A percentile compares a stretch with the other conserved stretches of the same genome.
Conservation (phyloP, 2,329 filamentous ascomycete species). For the Calonectria pseudoreteaudii region DNA sequence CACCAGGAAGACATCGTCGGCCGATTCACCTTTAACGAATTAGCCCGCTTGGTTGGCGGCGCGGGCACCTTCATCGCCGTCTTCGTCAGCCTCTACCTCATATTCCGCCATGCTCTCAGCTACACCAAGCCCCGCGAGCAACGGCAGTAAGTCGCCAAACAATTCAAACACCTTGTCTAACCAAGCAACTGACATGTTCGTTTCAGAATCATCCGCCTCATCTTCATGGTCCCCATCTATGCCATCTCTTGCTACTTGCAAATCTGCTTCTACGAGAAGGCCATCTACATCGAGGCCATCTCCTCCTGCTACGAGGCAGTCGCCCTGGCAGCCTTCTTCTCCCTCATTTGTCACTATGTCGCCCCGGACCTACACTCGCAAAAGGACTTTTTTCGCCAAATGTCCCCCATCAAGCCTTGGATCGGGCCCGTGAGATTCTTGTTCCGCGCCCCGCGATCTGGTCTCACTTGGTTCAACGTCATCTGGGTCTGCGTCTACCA, state of each 20-base stretch:
- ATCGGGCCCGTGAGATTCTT: constrained; percentile 77
- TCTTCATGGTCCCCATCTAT: constrained; percentile 90
- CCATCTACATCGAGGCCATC: constrained; percentile 83
- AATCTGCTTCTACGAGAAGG: constrained; percentile 79
- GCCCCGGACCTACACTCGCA: constrained; percentile 82
- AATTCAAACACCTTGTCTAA: not conserved
- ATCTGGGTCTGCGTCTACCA: constrained; percentile 87
- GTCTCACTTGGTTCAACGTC: constrained; percentile 91
- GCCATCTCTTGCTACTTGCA: constrained; percentile 79
- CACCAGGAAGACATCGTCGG: constrained; percentile 52
- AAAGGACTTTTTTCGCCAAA: constrained; percentile 81
- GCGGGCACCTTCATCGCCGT: constrained; percentile 62
- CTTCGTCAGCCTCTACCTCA: constrained; percentile 66
- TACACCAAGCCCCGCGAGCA: constrained; percentile 72
- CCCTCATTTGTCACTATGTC: constrained; percentile 83
- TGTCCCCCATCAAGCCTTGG: constrained; percentile 77
- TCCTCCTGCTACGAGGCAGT: constrained; percentile 92
- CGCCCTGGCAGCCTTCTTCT: constrained; percentile 88
- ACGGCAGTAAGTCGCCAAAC: constrained; percentile 60
- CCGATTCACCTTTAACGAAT: constrained; percentile 64
- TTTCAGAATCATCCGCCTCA: constrained; percentile 82
- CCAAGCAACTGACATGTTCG: not conserved
- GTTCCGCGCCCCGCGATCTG: constrained; percentile 81
- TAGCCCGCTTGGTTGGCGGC: constrained; percentile 64
- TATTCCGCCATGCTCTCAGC: constrained; percentile 69